Base-by-base conservation (phyloP, 345 rosid species). In the Eucalyptus lansdowneana region DNA sequence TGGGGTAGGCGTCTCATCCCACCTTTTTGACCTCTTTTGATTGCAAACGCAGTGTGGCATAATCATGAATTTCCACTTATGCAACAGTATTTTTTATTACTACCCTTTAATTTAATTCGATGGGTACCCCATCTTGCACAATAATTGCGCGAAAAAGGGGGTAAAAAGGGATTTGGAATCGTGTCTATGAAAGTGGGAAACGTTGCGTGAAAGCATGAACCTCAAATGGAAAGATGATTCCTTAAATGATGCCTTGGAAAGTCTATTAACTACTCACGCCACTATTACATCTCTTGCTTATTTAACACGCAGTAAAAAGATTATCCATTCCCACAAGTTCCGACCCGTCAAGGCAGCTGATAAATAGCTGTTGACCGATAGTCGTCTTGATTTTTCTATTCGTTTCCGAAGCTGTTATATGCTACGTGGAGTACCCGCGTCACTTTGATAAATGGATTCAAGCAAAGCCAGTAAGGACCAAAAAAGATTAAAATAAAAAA, bases 41-140 rank as follows among this genome's bases (percentile, higher is more conserved):
- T 65, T n/a, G 76, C 19, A n/a, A 7, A 14, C 5, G 24, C 5
- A 4, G 2, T 0, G 37, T 65, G 76, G 76, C 10, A 14, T 6
- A n/a, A n/a, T 8, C 76, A 65, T 15, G 3, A 15, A 65, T 31
- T 31, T n/a, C 40, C 76, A 14, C 16, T n/a, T 14, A 29, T 15
- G 37, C 10, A 15, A 65, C 37, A 65, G 37, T 62, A 11, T 53
- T 62, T 60, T 27, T 65, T 14, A 1, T n/a, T 65, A 65, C 34
- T n/a, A 65, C 10, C 76, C 15, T 27, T 29, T 29, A 62, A 29
- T 12, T 13, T 27, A 62, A 62, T 62, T 62, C n/a, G 34, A 12
- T 62, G 69, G 69, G 69, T 62, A 62, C 69, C 69, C 69, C 34
- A 76, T 21, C 47, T 76, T 76, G 29, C 29, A 11, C 85, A 76